Evolutionary conservation across 2,329 filamentous ascomycete species (phyloP).

Genomic region (Metarhizium humberi): DNA sequence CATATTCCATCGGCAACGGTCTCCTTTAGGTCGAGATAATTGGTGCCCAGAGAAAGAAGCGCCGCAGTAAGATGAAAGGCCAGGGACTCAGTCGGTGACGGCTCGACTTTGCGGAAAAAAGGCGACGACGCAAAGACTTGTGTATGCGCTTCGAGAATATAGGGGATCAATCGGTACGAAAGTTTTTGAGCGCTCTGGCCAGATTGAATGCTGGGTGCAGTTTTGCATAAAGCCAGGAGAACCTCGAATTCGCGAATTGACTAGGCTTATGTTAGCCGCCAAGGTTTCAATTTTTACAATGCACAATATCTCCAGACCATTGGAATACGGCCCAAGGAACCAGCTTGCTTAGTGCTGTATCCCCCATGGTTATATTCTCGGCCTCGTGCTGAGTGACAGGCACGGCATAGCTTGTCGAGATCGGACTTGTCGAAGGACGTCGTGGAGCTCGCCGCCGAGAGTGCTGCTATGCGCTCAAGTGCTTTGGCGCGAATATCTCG

Average conservation of each 20-base stretch:
- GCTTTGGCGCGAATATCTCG: slow-evolving; percentile 52
- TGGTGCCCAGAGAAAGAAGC: slow-evolving; percentile 69
- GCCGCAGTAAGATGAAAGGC: slow-evolving; percentile 71
- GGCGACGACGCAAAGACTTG: slow-evolving; percentile 74
- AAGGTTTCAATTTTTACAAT: neutral
- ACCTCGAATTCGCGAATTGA: slow-evolving; percentile 87
- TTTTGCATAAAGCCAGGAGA: slow-evolving; percentile 82
- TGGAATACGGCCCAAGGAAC: slow-evolving; percentile 43
- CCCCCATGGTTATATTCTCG: slow-evolving; percentile 40
- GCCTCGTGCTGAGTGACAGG: slow-evolving; percentile 37
- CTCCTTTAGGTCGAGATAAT: slow-evolving; percentile 60
- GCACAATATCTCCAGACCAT: slow-evolving; percentile 39
- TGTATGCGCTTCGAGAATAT: slow-evolving; percentile 74
- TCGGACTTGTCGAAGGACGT: slow-evolving; percentile 52
- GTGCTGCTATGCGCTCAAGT: slow-evolving; percentile 54
- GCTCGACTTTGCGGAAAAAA: slow-evolving; percentile 72
- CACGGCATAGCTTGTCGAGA: slow-evolving; percentile 51
- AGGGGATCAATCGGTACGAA: slow-evolving; percentile 68
- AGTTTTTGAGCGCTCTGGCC: slow-evolving; percentile 68
- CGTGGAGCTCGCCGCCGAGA: slow-evolving; percentile 46
- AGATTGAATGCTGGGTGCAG: slow-evolving; percentile 65
- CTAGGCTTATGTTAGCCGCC: slow-evolving; percentile 33
- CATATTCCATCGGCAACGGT: slow-evolving; percentile 57
- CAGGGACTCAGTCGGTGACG: slow-evolving; percentile 80
- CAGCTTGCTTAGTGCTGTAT: slow-evolving; percentile 23